These are phyloP conservation scores for Sarocladium oryzae DNA, from an alignment of 2,329 filamentous ascomycete species.

Conservation along the genomic window DNA sequence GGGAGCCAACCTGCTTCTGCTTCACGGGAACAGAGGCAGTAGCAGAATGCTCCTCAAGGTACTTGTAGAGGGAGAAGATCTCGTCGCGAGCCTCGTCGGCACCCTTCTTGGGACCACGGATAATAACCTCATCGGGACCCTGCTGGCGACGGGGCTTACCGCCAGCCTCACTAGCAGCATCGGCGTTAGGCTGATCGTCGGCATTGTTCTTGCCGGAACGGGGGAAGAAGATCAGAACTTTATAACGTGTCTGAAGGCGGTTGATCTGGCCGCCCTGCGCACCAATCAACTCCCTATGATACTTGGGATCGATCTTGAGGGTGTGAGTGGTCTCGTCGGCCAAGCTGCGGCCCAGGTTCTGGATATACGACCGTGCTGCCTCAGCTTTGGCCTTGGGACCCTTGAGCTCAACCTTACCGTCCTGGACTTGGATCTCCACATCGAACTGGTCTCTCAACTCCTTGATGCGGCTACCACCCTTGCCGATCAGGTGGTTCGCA, in stretches of 20 bases:
- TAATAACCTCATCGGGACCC: constrained; percentile 77
- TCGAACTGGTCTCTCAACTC: constrained; percentile 62
- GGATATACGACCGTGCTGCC: constrained; percentile 75
- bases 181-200: constrained; percentile 65
- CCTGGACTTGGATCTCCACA: constrained; percentile 78
- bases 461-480: constrained; percentile 59
- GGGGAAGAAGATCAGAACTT: constrained; percentile 93
- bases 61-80: constrained; percentile 81
- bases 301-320: constrained; percentile 88
- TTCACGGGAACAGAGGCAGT: constrained; percentile 76
- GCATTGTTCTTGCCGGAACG: constrained; percentile 51
- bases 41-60: constrained; percentile 80
- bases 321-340: constrained; percentile 86
- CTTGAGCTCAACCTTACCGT: constrained; percentile 92
- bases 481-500: constrained; percentile 75
- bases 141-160: constrained; percentile 65
- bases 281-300: constrained; percentile 89
- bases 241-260: constrained; percentile 85
- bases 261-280: constrained; percentile 83
- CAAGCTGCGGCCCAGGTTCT: constrained; percentile 69
- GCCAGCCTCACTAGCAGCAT: constrained; percentile 61
- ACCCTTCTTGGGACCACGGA: constrained; percentile 87
- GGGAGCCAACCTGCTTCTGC: constrained; percentile 84
- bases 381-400: constrained; percentile 94
- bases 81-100: constrained; percentile 90